Conservation (phyloP, 108 stramenopile genomes). For the Cyclostephanos tholiformis region DNA sequence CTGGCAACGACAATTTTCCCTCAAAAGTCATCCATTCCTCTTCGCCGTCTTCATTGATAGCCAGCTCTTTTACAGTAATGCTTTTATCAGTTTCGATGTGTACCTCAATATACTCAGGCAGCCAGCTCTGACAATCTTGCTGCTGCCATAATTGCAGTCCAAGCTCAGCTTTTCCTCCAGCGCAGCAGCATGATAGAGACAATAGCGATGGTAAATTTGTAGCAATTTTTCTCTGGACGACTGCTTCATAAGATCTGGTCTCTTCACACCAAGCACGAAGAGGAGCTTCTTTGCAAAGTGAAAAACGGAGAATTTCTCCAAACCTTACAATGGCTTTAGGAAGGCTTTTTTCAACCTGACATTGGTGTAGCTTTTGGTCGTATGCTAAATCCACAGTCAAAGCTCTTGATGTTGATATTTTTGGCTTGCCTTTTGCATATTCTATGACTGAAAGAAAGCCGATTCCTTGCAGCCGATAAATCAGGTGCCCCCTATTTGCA, state of each 20-base stretch:
- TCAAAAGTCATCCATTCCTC: slow-evolving; percentile 48
- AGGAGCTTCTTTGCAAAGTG: slow-evolving; percentile 74
- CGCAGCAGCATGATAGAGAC: slow-evolving; percentile 76
- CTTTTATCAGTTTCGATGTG: slow-evolving; percentile 63
- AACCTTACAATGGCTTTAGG: slow-evolving; percentile 47
- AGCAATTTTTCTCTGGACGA: slow-evolving; percentile 79
- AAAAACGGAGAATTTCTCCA: slow-evolving; percentile 70
- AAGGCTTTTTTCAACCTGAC: not conserved
- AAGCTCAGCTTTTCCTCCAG: slow-evolving; percentile 59
- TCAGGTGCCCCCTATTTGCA: slow-evolving; percentile 19
- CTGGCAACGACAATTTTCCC: slow-evolving; percentile 46
- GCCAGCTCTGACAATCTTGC: slow-evolving; percentile 52
- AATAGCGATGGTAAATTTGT: slow-evolving; percentile 70
- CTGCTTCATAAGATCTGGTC: slow-evolving; percentile 76
- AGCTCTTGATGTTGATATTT: slow-evolving; percentile 58
- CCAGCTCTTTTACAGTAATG: slow-evolving; percentile 61
- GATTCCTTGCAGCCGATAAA: slow-evolving; percentile 76
- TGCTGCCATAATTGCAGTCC: slow-evolving; percentile 72
- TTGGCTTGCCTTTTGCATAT: slow-evolving; percentile 60
- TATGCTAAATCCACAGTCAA: slow-evolving; percentile 76
- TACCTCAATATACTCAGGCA: slow-evolving; percentile 78
- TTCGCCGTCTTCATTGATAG: slow-evolving; percentile 42
- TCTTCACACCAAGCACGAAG: slow-evolving; percentile 77
- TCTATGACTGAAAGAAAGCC: slow-evolving; percentile 75
- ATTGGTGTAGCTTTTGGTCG: slow-evolving; percentile 47